phyloP scores from a whole-genome alignment of 805 yeast species.

The Myxozyma lipomycoides region DNA sequence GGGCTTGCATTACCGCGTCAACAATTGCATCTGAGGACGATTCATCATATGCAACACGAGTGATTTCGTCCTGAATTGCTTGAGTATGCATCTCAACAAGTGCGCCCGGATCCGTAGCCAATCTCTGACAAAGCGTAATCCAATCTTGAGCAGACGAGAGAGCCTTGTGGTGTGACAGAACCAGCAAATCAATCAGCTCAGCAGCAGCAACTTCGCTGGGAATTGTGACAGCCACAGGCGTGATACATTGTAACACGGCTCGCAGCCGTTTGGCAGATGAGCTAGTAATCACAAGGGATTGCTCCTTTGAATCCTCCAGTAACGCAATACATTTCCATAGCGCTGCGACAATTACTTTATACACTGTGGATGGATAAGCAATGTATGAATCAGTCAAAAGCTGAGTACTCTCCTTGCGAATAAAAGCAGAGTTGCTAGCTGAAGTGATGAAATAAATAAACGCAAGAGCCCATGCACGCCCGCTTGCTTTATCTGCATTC shows the following conservation, averaged over 20 bases:
- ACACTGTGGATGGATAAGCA: slow-evolving; percentile 41
- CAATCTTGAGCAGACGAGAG: slow-evolving; percentile 55
- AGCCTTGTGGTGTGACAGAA: slow-evolving; percentile 44
- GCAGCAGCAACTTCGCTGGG: slow-evolving; percentile 32
- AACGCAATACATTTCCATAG: slow-evolving; percentile 35
- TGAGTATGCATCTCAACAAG: slow-evolving; percentile 41
- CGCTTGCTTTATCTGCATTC: slow-evolving; percentile 19
- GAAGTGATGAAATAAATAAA: slow-evolving; percentile 24
- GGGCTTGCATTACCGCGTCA: slow-evolving; percentile 31
- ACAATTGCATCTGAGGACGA: slow-evolving; percentile 31
- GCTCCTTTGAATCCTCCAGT: slow-evolving; percentile 18
- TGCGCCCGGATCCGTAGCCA: slow-evolving; percentile 60
- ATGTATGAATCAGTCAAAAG: slow-evolving; percentile 34
- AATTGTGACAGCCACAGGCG: slow-evolving; percentile 26
- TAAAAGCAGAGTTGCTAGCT: slow-evolving; percentile 6
- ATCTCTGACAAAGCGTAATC: slow-evolving; percentile 67
- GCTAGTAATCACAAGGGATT: slow-evolving; percentile 24
- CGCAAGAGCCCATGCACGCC: slow-evolving; percentile 28
- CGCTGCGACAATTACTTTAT: slow-evolving; percentile 46
- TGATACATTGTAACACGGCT: slow-evolving; percentile 25
- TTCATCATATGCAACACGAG: slow-evolving; percentile 32
- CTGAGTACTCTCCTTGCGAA: slow-evolving; percentile 27
- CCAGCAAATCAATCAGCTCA: slow-evolving; percentile 41
- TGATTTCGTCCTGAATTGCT: slow-evolving; percentile 31
- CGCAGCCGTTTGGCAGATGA: slow-evolving; percentile 27